Evolutionary conservation across 1,139 yeast species (phyloP).

Genomic region (Geotrichum candidum): DNA sequence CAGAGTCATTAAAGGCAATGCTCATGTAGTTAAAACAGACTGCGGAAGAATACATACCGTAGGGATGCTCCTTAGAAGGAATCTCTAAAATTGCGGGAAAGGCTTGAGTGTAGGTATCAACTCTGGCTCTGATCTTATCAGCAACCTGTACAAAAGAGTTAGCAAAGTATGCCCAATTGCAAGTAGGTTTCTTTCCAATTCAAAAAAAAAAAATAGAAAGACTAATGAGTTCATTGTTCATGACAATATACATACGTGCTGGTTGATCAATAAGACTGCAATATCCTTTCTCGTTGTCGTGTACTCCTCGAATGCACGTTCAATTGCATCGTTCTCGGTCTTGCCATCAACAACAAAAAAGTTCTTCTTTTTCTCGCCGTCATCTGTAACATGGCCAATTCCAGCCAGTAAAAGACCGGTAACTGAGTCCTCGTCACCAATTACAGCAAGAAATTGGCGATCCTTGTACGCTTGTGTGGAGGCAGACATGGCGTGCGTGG

Average conservation of each 20-base stretch:
- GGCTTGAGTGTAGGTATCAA: slow-evolving; percentile 81
- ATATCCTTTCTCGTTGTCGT: slow-evolving; percentile 78
- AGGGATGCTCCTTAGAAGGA: slow-evolving; percentile 97
- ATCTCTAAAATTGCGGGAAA: slow-evolving; percentile 96
- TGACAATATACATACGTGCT: slow-evolving; percentile 45
- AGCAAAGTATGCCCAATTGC: background rate
- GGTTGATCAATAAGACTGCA: slow-evolving; percentile 88
- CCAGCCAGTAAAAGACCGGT: slow-evolving; percentile 96
- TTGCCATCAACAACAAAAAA: slow-evolving; percentile 75
- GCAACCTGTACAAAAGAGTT: slow-evolving; percentile 45
- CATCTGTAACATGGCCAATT: slow-evolving; percentile 73
- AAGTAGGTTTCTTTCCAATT: background rate
- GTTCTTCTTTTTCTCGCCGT: slow-evolving; percentile 61
- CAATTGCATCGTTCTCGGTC: slow-evolving; percentile 71
- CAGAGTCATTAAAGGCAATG: background rate
- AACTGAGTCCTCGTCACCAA: slow-evolving; percentile 95
- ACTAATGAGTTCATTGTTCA: background rate
- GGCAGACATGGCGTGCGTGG: slow-evolving; percentile 11
- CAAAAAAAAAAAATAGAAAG: background rate
- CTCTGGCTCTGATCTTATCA: slow-evolving; percentile 74
- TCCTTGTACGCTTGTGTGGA: slow-evolving; percentile 38
- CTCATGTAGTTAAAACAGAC: background rate
- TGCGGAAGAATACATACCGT: slow-evolving; percentile 36
- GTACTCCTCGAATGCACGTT: slow-evolving; percentile 66
- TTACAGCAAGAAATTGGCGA: slow-evolving; percentile 79